phyloP scores from a whole-genome alignment of 169 alveolate species.

The Plasmodium cynomolgi region DNA sequence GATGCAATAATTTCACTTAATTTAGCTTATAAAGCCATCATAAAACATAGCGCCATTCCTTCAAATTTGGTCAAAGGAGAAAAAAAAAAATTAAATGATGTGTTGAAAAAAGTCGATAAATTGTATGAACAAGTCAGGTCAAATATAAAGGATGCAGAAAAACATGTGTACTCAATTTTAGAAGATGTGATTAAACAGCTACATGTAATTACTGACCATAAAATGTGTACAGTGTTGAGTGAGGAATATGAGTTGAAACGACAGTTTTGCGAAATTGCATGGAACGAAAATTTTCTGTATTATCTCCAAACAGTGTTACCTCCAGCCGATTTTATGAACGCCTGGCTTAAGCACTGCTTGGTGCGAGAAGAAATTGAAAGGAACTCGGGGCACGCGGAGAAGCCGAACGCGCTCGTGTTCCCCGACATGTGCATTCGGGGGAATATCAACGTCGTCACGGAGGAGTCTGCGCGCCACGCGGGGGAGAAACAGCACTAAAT shows the following conservation, averaged over 20 bases:
- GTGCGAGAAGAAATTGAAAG: slow-evolving; percentile 38
- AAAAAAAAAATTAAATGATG: slow-evolving; percentile 75
- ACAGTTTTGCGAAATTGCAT: slow-evolving; percentile 82
- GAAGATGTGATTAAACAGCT: slow-evolving; percentile 85
- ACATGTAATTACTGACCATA: slow-evolving; percentile 83
- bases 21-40: slow-evolving; percentile 81
- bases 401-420: slow-evolving; percentile 22
- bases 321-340: slow-evolving; percentile 87
- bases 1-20: slow-evolving; percentile 79
- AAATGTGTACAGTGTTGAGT: slow-evolving; percentile 83
- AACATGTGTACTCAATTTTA: slow-evolving; percentile 82
- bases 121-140: slow-evolving; percentile 80
- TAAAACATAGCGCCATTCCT: slow-evolving; percentile 77
- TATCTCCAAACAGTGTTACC: slow-evolving; percentile 84
- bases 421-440: slow-evolving; percentile 71
- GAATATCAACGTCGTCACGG: slow-evolving; percentile 61
- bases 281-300: slow-evolving; percentile 84
- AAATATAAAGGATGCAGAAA: slow-evolving; percentile 83
- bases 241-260: slow-evolving; percentile 84
- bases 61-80: slow-evolving; percentile 74
- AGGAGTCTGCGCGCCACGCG: slow-evolving; percentile 39
- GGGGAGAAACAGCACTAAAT: not conserved
- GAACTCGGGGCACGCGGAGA: slow-evolving; percentile 12
- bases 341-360: slow-evolving; percentile 81
- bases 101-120: slow-evolving; percentile 73